These are phyloP conservation scores for Friedmanniomyces endolithicus DNA, from an alignment of 495 filamentous ascomycete species.

Conservation along the genomic window DNA sequence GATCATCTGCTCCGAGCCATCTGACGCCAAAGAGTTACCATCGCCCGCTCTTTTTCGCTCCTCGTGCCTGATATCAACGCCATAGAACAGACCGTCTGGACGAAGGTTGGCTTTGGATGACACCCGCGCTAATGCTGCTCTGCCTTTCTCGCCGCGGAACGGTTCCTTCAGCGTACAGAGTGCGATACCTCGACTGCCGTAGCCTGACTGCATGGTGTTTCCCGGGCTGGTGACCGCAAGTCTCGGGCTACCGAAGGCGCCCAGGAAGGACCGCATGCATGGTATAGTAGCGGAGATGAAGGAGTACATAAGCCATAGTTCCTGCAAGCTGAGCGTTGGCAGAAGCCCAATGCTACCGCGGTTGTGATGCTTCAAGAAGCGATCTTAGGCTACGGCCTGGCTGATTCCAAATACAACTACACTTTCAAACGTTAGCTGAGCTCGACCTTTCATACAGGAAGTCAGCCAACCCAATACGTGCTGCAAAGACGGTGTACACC, in stretches of 20 bases:
- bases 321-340: not conserved
- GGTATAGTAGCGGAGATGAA: not conserved
- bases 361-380: not conserved
- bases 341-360: not conserved
- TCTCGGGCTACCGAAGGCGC: not conserved
- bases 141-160: not conserved
- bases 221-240: not conserved
- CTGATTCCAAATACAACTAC: not conserved
- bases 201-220: not conserved
- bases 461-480: not conserved
- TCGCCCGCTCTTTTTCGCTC: not conserved
- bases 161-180: not conserved
- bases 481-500: not conserved
- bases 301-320: not conserved
- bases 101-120: not conserved
- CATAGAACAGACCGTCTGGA: not conserved
- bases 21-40: not conserved
- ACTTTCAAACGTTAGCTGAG: not conserved
- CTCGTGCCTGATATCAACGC: not conserved
- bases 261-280: conserved; percentile 1
- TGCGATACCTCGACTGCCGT: not conserved
- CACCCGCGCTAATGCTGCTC: not conserved
- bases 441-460: not conserved
- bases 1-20: conserved; percentile 1
- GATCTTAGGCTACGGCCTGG: not conserved